phyloP scores from a whole-genome alignment of 2,329 filamentous ascomycete species.

The Neonectria magnoliae region DNA sequence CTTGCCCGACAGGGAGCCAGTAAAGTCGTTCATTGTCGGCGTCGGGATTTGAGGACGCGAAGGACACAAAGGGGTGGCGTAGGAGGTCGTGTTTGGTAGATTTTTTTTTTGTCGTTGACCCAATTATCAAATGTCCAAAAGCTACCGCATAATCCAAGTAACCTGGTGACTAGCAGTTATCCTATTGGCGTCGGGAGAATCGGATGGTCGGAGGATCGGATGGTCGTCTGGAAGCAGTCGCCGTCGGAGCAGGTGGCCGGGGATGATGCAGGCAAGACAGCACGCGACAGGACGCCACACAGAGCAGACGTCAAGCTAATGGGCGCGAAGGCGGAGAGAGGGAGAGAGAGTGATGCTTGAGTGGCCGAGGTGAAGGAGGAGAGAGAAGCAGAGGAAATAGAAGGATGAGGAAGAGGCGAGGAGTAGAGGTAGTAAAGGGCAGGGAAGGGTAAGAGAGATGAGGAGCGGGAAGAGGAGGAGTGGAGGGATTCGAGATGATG shows the following conservation, averaged over 20 bases:
- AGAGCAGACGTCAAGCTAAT: constrained; percentile 26
- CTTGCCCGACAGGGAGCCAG: constrained; percentile 52
- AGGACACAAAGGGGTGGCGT: constrained; percentile 16
- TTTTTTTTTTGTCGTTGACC: constrained; percentile 35
- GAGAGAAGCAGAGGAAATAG: constrained; percentile 24
- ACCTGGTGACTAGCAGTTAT: constrained; percentile 33
- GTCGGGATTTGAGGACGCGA: constrained; percentile 21
- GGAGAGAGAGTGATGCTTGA: constrained; percentile 30
- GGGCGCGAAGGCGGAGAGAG: constrained; percentile 22
- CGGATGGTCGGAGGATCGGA: constrained; percentile 25
- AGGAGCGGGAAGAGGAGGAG: constrained; percentile 30
- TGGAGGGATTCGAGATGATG: constrained; percentile 42
- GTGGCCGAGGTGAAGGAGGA: constrained; percentile 32
- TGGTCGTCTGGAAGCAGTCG: constrained; percentile 38
- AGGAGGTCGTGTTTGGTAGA: constrained; percentile 29
- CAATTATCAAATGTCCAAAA: constrained; percentile 49
- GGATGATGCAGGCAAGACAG: constrained; percentile 23
- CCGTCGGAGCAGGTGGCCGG: constrained; percentile 25
- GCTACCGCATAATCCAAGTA: constrained; percentile 50
- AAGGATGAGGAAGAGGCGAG: constrained; percentile 35
- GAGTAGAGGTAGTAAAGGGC: constrained; percentile 34
- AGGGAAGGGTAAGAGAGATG: constrained; percentile 20
- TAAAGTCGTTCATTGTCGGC: constrained; percentile 52
- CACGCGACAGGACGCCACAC: constrained; percentile 43
- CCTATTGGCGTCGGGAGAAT: constrained; percentile 25